Evolutionary conservation across 2,329 filamentous ascomycete genomes (phyloP).

Genomic region (Botrytis paeoniae): DNA sequence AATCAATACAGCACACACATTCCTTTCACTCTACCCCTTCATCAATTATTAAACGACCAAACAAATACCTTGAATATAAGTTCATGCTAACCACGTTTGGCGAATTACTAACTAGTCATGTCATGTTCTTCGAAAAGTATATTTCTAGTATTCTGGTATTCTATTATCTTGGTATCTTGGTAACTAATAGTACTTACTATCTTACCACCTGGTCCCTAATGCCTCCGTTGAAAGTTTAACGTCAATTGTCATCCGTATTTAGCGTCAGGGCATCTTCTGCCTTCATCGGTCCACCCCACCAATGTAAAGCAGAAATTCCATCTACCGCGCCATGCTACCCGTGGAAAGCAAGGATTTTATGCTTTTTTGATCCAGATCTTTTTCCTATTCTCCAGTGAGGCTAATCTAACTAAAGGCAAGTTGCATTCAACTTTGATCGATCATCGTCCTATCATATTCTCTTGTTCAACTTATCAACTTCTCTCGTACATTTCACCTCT

Average conservation of each 20-base stretch:
- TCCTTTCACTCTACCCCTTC: neutral
- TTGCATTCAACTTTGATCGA: slow-evolving; percentile 15
- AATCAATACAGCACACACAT: neutral
- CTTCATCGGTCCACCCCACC: slow-evolving; percentile 17
- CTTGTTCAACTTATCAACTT: slow-evolving; percentile 13
- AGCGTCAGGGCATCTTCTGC: slow-evolving; percentile 11
- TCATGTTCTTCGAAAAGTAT: neutral
- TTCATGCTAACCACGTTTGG: neutral
- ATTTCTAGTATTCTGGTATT: neutral
- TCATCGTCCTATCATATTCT: slow-evolving; percentile 13
- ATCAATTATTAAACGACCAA: neutral
- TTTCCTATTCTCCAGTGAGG: slow-evolving; percentile 14
- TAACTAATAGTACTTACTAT: neutral
- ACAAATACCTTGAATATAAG: neutral
- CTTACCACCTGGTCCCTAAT: neutral
- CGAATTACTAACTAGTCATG: slow-evolving; percentile 4
- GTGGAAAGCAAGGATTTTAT: slow-evolving; percentile 11
- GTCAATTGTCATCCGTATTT: neutral
- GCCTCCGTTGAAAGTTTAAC: slow-evolving; percentile 5
- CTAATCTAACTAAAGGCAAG: slow-evolving; percentile 15
- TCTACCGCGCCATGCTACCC: neutral
- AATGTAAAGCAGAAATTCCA: neutral
- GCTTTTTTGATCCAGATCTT: slow-evolving; percentile 13
- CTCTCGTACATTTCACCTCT: slow-evolving; percentile 15
- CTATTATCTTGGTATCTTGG: neutral